phyloP scores from a whole-genome alignment of 2,329 filamentous ascomycete species.

The Calonectria hongkongensis region DNA sequence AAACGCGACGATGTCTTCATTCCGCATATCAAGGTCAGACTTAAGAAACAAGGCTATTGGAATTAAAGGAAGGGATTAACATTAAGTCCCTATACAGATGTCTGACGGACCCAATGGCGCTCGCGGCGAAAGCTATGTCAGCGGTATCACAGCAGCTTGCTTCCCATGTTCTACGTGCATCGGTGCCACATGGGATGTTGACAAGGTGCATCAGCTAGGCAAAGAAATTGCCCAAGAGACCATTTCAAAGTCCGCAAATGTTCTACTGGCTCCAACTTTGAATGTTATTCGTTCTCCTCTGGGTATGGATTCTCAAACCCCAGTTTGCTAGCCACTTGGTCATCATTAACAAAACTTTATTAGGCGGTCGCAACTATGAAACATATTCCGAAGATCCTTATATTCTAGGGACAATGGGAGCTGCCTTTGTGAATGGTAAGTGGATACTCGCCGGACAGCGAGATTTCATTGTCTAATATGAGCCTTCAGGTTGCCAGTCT shows the following conservation, averaged over 20 bases:
- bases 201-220: constrained; percentile 61
- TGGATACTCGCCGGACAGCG: no score
- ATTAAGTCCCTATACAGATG: no score
- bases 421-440: constrained; percentile 58
- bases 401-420: constrained; percentile 64
- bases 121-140: constrained; percentile 51
- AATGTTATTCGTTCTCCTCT: constrained; percentile 66
- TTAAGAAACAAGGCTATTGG: no score
- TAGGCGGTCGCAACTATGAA: constrained; percentile 62
- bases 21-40: constrained; percentile 35
- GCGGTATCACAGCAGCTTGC: constrained; percentile 50
- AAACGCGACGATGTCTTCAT: constrained; percentile 28
- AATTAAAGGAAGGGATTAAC: no score
- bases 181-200: constrained; percentile 70
- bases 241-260: constrained; percentile 77
- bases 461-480: no score
- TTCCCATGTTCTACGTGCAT: constrained; percentile 58
- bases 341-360: no score
- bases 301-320: constrained; percentile 35
- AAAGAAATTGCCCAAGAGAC: constrained; percentile 72
- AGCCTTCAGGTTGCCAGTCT: constrained; percentile 60
- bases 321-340: no score
- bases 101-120: constrained; percentile 56
- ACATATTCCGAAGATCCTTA: constrained; percentile 66
- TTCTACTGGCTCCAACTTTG: constrained; percentile 79